Base-by-base conservation (phyloP, 257 asterid species). In the Ballota nigra region DNA sequence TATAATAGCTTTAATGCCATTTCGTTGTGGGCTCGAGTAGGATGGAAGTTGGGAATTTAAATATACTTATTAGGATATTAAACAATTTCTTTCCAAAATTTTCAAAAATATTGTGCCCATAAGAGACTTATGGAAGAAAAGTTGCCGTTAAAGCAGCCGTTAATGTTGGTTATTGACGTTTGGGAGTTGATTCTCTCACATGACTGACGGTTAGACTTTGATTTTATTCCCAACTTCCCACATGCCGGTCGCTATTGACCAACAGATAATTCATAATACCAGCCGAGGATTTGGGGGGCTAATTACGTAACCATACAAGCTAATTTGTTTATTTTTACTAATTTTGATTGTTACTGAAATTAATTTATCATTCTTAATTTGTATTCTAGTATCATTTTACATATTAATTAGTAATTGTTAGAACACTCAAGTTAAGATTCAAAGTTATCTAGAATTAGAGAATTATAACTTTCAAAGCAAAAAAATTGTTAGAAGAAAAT, bases 91-190 rank as follows among this genome's bases (percentile, higher is more conserved):
- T 40, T n/a, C 49, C 8, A 41, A 2, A 11, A 13, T 11, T 41
- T 41, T 38, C 1, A 1, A 10, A 38, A 43, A 3, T 12, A 38
- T 38, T 38, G 16, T 43, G 66, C 41, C 20, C 11, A 19, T 36
- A 56, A 62, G 41, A 24, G 31, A 59, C 3, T 31, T 13, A 12
- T 29, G 56, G 8, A 71, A 5, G n/a, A 72, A 58, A 65, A 20
- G 3, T 34, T 40, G 83, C 63, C 88, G 64, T 34, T 58, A 69
- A 70, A n/a, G n/a, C 0, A 62, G 90, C 83, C 91, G 89, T 84
- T 86, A 81, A 84, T 84, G 71, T 63, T 43, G 88, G 89, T 81
- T 72, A 77, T 65, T 51, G 84, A 75, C 82, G 91, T 85, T 53
- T 83, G 55, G 80, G 71, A 76, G 82, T 85, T 82, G 74, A 80